Conservation (phyloP, 106 monocot species). For the Dendrobium nobile region DNA sequence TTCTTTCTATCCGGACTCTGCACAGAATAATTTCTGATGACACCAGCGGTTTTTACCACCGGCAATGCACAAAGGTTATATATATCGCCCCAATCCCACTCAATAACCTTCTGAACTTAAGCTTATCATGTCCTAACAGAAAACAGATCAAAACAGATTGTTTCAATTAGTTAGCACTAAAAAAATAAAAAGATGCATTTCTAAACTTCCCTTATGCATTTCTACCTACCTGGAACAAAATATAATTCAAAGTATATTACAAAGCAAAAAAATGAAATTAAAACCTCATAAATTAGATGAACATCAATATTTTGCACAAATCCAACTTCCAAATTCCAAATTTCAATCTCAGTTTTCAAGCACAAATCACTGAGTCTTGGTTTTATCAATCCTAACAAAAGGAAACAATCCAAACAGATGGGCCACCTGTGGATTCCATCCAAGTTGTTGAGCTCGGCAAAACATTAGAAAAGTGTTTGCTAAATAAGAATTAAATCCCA, state of each 20-base stretch:
- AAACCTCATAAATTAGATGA: neutral
- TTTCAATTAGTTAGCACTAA: too few species aligned
- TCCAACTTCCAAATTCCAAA: neutral
- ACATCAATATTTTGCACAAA: neutral
- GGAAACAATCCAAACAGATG: conserved; percentile 52
- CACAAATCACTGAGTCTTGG: conserved; percentile 27
- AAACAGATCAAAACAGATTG: too few species aligned
- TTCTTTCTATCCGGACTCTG: too few species aligned
- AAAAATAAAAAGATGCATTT: too few species aligned
- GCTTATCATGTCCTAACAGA: too few species aligned
- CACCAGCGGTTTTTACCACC: too few species aligned
- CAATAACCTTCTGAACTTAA: too few species aligned
- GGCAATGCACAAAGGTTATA: too few species aligned
- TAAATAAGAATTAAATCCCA: conserved; percentile 86
- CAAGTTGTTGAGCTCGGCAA: conserved; percentile 73
- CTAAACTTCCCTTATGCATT: neutral
- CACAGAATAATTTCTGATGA: too few species aligned
- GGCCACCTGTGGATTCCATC: conserved; percentile 53
- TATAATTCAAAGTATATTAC: neutral
- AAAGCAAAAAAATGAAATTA: neutral
- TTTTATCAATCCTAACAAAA: conserved; percentile 60
- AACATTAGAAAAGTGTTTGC: conserved; percentile 90
- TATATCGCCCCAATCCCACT: too few species aligned
- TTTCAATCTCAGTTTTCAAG: neutral
- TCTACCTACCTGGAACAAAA: neutral